phyloP scores from a whole-genome alignment of 2,329 filamentous ascomycete species.

The Periconia digitata region DNA sequence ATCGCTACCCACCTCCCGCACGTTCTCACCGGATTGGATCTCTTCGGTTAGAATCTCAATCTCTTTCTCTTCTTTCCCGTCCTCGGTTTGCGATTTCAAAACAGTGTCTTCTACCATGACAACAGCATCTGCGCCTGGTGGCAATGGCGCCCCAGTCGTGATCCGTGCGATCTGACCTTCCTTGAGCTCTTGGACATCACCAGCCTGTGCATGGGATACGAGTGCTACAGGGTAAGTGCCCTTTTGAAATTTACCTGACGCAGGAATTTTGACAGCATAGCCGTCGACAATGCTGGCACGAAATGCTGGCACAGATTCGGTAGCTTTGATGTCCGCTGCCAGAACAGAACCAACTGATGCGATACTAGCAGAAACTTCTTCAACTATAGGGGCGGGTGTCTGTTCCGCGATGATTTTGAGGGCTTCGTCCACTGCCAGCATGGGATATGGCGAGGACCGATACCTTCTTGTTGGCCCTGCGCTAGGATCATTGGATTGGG shows the following conservation, averaged over 20 bases:
- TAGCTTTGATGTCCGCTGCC: slow-evolving; percentile 77
- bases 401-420: slow-evolving; percentile 71
- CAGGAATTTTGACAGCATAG: slow-evolving; percentile 63
- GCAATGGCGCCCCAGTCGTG: slow-evolving; percentile 90
- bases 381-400: slow-evolving; percentile 64
- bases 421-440: slow-evolving; percentile 84
- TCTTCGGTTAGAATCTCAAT: slow-evolving; percentile 81
- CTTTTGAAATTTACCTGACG: slow-evolving; percentile 56
- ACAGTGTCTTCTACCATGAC: slow-evolving; percentile 96
- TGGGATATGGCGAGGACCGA: slow-evolving; percentile 86
- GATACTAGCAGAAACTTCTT: slow-evolving; percentile 63
- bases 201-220: slow-evolving; percentile 81
- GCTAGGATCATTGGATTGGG: slow-evolving; percentile 60
- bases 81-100: slow-evolving; percentile 72
- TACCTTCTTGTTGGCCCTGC: slow-evolving; percentile 69
- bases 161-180: slow-evolving; percentile 82
- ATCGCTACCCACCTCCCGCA: slow-evolving; percentile 89
- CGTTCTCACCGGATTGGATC: slow-evolving; percentile 78
- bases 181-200: slow-evolving; percentile 64
- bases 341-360: slow-evolving; percentile 75
- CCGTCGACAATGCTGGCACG: slow-evolving; percentile 96
- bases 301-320: slow-evolving; percentile 87
- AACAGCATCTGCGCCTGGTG: slow-evolving; percentile 84
- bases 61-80: slow-evolving; percentile 81
- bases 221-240: slow-evolving; percentile 84